Evolutionary conservation across 2,329 filamentous ascomycete genomes (phyloP).

Genomic region (Neofusicoccum kwambonambiense): DNA sequence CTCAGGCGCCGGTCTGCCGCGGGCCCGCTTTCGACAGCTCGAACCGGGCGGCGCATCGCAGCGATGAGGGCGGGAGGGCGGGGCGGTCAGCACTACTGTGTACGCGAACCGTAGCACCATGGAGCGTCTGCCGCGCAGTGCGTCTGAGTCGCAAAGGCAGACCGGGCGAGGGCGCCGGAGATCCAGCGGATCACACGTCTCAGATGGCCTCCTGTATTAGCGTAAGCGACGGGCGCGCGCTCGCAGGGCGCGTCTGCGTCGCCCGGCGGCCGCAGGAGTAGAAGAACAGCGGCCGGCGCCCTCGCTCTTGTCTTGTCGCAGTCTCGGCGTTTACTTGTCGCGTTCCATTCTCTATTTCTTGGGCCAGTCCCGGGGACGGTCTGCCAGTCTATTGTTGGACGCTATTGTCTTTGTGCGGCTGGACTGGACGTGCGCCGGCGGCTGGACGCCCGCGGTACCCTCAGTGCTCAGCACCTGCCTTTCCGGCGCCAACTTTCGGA

Average conservation of each 20-base stretch:
- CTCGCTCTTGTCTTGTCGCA: background rate
- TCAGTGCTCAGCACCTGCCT: background rate
- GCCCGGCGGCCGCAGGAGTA: background rate
- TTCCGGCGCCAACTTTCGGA: background rate
- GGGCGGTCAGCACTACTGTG: background rate
- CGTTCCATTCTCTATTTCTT: background rate
- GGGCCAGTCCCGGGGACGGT: constrained; percentile 10
- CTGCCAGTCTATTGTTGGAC: background rate
- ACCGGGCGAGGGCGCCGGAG: background rate
- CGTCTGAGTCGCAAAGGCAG: background rate
- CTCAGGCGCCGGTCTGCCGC: background rate
- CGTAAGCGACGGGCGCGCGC: constrained; percentile 1
- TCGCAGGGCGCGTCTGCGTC: background rate
- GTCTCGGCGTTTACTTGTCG: constrained; percentile 2
- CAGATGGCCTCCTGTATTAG: constrained; percentile 14
- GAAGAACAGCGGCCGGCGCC: background rate
- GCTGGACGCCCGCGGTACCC: background rate
- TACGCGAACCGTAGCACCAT: constrained; percentile 1
- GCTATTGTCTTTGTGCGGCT: background rate
- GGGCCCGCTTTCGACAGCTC: background rate
- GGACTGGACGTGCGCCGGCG: constrained; percentile 2
- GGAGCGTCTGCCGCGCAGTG: background rate
- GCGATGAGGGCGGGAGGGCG: background rate
- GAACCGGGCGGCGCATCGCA: background rate
- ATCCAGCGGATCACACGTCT: constrained; percentile 11